A percentile compares a stretch with the other conserved stretches of the same genome.
Evolutionary conservation across 2,329 filamentous ascomycete genomes (phyloP).

Genomic region (Colletotrichum nymphaeae): DNA sequence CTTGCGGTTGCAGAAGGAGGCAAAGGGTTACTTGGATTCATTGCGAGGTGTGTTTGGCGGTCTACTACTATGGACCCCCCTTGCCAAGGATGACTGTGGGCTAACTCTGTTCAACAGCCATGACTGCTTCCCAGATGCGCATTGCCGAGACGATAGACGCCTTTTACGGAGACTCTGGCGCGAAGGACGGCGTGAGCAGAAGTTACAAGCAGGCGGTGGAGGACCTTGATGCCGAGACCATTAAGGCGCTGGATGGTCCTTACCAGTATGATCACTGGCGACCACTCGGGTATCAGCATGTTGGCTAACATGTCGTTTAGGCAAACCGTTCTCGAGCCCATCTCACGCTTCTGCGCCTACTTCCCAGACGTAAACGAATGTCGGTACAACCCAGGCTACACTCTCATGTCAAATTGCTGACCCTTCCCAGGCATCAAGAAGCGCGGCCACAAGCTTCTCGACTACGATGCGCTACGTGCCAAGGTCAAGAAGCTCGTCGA

Average conservation of each 20-base stretch:
- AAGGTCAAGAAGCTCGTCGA: slow-evolving; percentile 98
- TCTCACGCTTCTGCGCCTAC: slow-evolving; percentile 95
- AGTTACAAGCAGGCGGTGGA: slow-evolving; percentile 99
- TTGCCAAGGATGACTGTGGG: slow-evolving; percentile 30
- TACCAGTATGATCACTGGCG: slow-evolving; percentile 70
- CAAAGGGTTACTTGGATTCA: slow-evolving; percentile 97
- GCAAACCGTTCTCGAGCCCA: slow-evolving; percentile 94
- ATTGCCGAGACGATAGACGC: slow-evolving; percentile 99
- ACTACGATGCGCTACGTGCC: slow-evolving; percentile 95
- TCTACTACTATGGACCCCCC: neutral
- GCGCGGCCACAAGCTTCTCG: slow-evolving; percentile 96
- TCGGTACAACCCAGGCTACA: slow-evolving; percentile 49
- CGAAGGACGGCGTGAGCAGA: slow-evolving; percentile 92
- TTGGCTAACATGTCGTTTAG: slow-evolving; percentile 51
- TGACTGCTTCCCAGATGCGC: slow-evolving; percentile 99
- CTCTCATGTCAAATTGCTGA: neutral
- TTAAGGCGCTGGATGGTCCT: slow-evolving; percentile 96
- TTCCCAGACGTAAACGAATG: slow-evolving; percentile 99
- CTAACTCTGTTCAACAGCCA: slow-evolving; percentile 62
- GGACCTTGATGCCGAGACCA: slow-evolving; percentile 96
- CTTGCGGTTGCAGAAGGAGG: slow-evolving; percentile 93
- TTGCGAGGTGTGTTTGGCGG: slow-evolving; percentile 73
- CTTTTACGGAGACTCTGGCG: slow-evolving; percentile 96
- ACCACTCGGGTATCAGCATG: slow-evolving; percentile 33
- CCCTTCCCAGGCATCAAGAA: slow-evolving; percentile 84